These are phyloP conservation scores for Trapa bicornis DNA, from an alignment of 345 rosid genomes.

Conservation along the genomic window DNA sequence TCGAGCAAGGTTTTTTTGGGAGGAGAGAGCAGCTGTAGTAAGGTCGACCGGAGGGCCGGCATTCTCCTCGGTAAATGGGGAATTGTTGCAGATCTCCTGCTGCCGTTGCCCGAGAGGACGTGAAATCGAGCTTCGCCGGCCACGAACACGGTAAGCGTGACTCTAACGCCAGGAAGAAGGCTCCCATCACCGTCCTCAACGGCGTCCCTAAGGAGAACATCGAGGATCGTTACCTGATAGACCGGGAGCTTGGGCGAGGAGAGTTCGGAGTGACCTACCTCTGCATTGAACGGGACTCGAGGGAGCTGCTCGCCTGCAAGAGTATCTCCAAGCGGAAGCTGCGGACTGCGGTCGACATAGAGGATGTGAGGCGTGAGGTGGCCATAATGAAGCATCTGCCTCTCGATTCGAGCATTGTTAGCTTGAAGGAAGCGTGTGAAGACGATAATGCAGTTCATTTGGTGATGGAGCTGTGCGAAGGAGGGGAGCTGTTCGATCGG, in stretches of 20 bases:
- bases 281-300: slow-evolving; percentile 63
- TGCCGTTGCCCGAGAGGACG: slow-evolving; percentile 91
- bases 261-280: slow-evolving; percentile 98
- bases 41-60: neutral
- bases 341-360: slow-evolving; percentile 82
- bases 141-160: slow-evolving; percentile 61
- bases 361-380: slow-evolving; percentile 93
- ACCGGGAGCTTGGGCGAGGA: slow-evolving; percentile 96
- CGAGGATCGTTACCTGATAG: slow-evolving; percentile 76
- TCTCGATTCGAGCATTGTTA: slow-evolving; percentile 71
- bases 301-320: slow-evolving; percentile 90
- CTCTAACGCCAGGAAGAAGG: slow-evolving; percentile 37
- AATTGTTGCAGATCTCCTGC: slow-evolving; percentile 99
- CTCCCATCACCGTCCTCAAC: slow-evolving; percentile 58
- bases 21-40: neutral
- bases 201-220: slow-evolving; percentile 81
- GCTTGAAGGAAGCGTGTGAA: slow-evolving; percentile 88
- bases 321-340: slow-evolving; percentile 96
- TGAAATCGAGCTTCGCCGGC: slow-evolving; percentile 73
- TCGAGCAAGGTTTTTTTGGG: neutral
- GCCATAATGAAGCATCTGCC: slow-evolving; percentile 97
- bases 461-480: slow-evolving; percentile 99
- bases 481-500: slow-evolving; percentile 98
- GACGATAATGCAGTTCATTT: slow-evolving; percentile 96
- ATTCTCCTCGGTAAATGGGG: slow-evolving; percentile 40